These are phyloP conservation scores for Pseudocercospora vitis DNA, from an alignment of 2,329 filamentous ascomycete genomes.

Conservation along the genomic window DNA sequence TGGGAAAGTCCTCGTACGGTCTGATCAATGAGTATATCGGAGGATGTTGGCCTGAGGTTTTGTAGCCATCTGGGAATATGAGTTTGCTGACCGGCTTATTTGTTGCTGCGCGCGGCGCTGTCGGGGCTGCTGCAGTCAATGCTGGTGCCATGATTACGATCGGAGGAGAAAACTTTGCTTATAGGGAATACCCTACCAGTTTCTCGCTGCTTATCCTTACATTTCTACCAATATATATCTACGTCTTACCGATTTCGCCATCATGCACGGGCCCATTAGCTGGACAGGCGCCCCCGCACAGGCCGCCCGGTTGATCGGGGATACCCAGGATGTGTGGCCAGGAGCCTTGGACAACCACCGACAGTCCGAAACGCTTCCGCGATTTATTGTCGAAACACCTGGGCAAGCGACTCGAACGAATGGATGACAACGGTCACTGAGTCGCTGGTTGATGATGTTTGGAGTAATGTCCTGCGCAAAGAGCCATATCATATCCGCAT, in stretches of 20 bases:
- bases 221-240: constrained; percentile 1
- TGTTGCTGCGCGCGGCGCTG: constrained; percentile 20
- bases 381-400: too few species aligned
- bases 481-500: too few species aligned
- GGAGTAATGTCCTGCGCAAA: too few species aligned
- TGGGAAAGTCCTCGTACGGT: constrained; percentile 69
- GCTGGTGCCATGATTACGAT: constrained; percentile 24
- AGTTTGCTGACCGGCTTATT: constrained; percentile 42
- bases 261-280: constrained; percentile 2
- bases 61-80: constrained; percentile 65
- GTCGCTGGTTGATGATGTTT: too few species aligned
- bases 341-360: too few species aligned
- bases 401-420: too few species aligned
- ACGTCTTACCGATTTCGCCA: constrained; percentile 1
- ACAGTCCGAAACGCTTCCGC: too few species aligned
- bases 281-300: too few species aligned
- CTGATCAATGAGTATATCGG: constrained; percentile 64
- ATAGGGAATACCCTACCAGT: background rate
- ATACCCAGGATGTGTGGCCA: too few species aligned
- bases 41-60: constrained; percentile 70
- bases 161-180: background rate
- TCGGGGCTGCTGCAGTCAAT: constrained; percentile 18
- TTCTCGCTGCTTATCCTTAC: background rate
- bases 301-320: too few species aligned
- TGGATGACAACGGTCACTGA: too few species aligned